A percentile compares a stretch with the other conserved stretches of the same genome.
Evolutionary conservation across 192 early-diverging fungal genomes (phyloP).

Genomic region (Chytriomyces sp.): DNA sequence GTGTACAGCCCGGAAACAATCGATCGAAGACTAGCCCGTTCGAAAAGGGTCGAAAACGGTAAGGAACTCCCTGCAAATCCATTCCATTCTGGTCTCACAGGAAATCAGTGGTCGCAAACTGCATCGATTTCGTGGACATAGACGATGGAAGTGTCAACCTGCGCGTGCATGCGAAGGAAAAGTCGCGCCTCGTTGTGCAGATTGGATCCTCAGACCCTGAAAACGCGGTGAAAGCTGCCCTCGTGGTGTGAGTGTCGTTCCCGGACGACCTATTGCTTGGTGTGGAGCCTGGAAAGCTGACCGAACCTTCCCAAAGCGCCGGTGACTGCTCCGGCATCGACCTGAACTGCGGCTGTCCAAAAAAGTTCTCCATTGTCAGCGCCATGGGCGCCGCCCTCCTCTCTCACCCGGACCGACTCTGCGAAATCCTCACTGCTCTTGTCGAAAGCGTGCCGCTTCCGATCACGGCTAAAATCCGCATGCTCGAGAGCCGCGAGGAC

Average conservation of each 20-base stretch:
- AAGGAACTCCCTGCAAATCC: not conserved
- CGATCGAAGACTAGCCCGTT: conserved; percentile 80
- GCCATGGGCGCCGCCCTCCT: conserved; percentile 95
- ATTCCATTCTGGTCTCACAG: not conserved
- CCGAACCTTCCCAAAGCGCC: conserved; percentile 85
- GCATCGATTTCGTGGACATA: conserved; percentile 71
- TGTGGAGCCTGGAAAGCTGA: conserved; percentile 74
- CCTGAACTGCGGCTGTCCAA: conserved; percentile 98
- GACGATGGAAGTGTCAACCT: conserved; percentile 68
- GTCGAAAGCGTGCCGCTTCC: conserved; percentile 76
- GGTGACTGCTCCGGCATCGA: conserved; percentile 90
- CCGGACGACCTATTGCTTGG: conserved; percentile 45
- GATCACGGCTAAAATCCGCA: conserved; percentile 86
- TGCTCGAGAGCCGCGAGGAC: conserved; percentile 60
- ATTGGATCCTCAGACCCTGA: conserved; percentile 89
- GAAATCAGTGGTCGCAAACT: conserved; percentile 54
- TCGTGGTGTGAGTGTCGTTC: conserved; percentile 61
- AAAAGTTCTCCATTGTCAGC: conserved; percentile 88
- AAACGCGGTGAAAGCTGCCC: conserved; percentile 82
- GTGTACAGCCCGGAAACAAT: conserved; percentile 91
- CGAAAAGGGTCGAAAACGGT: conserved; percentile 77
- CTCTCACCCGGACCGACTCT: conserved; percentile 78
- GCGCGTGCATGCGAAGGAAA: conserved; percentile 77
- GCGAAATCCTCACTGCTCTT: conserved; percentile 50
- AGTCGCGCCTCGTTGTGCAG: conserved; percentile 82